A percentile compares a stretch with the other conserved stretches of the same genome.
Conservation (phyloP, 768 basidiomycete species). For the Boletus insuetus region DNA sequence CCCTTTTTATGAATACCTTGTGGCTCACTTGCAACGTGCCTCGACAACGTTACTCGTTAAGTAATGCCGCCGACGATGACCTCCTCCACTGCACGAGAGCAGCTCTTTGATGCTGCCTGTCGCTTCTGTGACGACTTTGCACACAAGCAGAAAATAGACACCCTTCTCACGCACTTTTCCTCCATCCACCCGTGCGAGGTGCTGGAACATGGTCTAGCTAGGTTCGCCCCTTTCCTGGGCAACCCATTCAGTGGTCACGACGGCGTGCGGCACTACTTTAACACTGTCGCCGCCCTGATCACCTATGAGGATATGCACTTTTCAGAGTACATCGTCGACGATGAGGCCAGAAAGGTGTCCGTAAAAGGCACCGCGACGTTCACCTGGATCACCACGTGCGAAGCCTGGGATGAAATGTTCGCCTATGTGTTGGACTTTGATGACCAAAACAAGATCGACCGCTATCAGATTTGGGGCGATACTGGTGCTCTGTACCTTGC, state of each 20-base stretch:
- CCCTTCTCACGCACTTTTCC: constrained; percentile 52
- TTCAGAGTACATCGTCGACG: constrained; percentile 54
- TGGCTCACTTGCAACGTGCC: too few relatives aligned
- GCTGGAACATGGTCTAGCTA: constrained; percentile 53
- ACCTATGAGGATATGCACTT: constrained; percentile 53
- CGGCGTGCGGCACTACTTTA: constrained; percentile 49
- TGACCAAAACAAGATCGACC: constrained; percentile 48
- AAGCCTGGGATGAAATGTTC: constrained; percentile 64
- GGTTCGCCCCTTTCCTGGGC: constrained; percentile 61
- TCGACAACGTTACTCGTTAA: too few relatives aligned
- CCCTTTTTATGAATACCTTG: background rate
- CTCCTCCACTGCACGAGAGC: constrained; percentile 5
- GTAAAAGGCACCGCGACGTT: constrained; percentile 54
- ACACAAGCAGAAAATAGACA: constrained; percentile 38
- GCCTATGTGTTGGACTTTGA: constrained; percentile 61
- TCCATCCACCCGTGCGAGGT: constrained; percentile 40
- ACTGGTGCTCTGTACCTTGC: constrained; percentile 64
- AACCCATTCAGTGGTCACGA: constrained; percentile 42
- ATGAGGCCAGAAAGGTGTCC: constrained; percentile 47
- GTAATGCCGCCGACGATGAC: too few relatives aligned
- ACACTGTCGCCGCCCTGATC: constrained; percentile 43
- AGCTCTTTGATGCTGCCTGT: constrained; percentile 44
- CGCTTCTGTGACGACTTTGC: constrained; percentile 55
- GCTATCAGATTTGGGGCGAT: constrained; percentile 70
- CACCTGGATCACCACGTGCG: constrained; percentile 50